phyloP scores from a whole-genome alignment of 116 monocot genomes.

The Thalassia testudinum region DNA sequence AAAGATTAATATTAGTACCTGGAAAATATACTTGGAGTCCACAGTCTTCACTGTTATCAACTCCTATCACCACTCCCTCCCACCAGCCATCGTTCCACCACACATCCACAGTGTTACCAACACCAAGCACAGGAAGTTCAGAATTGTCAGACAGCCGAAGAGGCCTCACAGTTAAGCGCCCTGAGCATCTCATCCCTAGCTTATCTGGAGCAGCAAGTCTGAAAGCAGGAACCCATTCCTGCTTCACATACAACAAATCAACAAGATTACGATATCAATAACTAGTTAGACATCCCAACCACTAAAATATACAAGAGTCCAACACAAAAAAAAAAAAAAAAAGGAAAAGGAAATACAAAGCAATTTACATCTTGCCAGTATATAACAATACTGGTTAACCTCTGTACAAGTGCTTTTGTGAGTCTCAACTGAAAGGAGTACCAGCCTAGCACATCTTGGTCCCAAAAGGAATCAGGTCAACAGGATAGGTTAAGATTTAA shows the following conservation, averaged over 20 bases:
- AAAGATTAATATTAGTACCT: slow-evolving; percentile 25
- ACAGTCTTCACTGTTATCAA: slow-evolving; percentile 26
- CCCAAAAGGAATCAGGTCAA: too few species aligned
- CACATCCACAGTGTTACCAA: slow-evolving; percentile 69
- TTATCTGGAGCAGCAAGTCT: slow-evolving; percentile 60
- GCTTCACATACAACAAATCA: neutral
- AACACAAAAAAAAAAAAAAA: too few species aligned
- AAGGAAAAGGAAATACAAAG: too few species aligned
- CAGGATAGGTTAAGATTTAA: too few species aligned
- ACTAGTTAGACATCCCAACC: too few species aligned
- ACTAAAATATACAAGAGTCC: too few species aligned
- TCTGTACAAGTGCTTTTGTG: too few species aligned
- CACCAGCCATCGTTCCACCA: slow-evolving; percentile 98
- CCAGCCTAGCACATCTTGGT: too few species aligned
- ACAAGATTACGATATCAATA: too few species aligned
- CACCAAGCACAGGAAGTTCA: slow-evolving; percentile 17
- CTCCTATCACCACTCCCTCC: slow-evolving; percentile 77
- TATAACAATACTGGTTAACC: too few species aligned
- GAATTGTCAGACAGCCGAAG: slow-evolving; percentile 15
- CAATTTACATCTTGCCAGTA: too few species aligned
- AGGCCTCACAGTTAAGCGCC: slow-evolving; percentile 64
- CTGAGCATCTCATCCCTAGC: slow-evolving; percentile 53
- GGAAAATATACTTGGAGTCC: slow-evolving; percentile 66
- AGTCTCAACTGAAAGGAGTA: too few species aligned
- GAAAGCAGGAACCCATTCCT: slow-evolving; percentile 80